Evolutionary conservation across 2,329 filamentous ascomycete species (phyloP).

Genomic region (Colletotrichum melonis): DNA sequence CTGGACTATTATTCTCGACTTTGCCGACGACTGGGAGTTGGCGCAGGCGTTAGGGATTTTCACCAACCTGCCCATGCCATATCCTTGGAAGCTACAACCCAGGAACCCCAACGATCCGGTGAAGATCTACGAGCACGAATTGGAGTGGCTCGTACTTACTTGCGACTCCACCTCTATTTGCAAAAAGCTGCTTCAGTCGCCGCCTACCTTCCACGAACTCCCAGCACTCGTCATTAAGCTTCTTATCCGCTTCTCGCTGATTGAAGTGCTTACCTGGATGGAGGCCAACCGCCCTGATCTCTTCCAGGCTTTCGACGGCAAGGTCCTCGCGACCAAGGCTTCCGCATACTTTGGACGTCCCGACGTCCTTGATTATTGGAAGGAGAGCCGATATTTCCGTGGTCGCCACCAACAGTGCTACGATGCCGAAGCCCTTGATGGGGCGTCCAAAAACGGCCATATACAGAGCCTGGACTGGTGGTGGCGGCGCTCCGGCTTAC

Average conservation of each 20-base stretch:
- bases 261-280: slow-evolving; percentile 78
- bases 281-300: slow-evolving; percentile 74
- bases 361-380: slow-evolving; percentile 93
- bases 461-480: slow-evolving; percentile 92
- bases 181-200: slow-evolving; percentile 77
- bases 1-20: slow-evolving; percentile 89
- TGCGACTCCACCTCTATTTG: slow-evolving; percentile 78
- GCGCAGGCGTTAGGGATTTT: slow-evolving; percentile 84
- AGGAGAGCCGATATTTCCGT: slow-evolving; percentile 81
- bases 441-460: slow-evolving; percentile 87
- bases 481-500: slow-evolving; percentile 81
- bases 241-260: slow-evolving; percentile 91
- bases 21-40: slow-evolving; percentile 90
- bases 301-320: slow-evolving; percentile 82
- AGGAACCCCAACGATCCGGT: slow-evolving; percentile 72
- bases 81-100: slow-evolving; percentile 74
- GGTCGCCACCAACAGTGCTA: slow-evolving; percentile 79
- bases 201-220: slow-evolving; percentile 76
- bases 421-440: slow-evolving; percentile 85
- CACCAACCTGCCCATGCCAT: slow-evolving; percentile 78
- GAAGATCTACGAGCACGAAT: slow-evolving; percentile 78
- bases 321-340: slow-evolving; percentile 87
- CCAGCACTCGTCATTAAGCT: slow-evolving; percentile 87
- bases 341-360: slow-evolving; percentile 87
- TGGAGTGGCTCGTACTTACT: slow-evolving; percentile 88